These are phyloP conservation scores for Panicum virgatum DNA, from an alignment of 202 grass and related monocot species.

Conservation along the genomic window DNA sequence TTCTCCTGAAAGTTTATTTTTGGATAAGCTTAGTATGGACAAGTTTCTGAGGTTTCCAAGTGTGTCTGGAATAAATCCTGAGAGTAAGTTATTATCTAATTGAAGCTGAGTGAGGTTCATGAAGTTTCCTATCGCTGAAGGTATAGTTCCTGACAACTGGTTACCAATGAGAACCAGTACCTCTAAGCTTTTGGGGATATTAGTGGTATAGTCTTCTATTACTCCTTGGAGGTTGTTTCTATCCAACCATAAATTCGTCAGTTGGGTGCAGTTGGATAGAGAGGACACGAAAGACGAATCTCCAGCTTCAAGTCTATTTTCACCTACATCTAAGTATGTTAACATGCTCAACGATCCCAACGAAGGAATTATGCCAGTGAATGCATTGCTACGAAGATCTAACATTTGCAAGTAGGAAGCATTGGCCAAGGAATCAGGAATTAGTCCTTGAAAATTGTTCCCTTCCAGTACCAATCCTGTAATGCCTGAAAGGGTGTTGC, in stretches of 20 bases:
- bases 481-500: not conserved
- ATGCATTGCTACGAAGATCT: not conserved
- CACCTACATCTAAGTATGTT: not conserved
- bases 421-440: not conserved
- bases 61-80: not conserved
- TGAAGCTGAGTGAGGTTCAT: not conserved
- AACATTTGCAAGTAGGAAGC: not conserved
- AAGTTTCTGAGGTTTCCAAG: slow-evolving; percentile 15
- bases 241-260: not conserved
- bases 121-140: slow-evolving; percentile 5
- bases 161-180: not conserved
- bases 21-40: slow-evolving; percentile 11
- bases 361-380: not conserved
- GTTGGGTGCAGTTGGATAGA: not conserved
- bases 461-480: not conserved
- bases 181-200: not conserved
- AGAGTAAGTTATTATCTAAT: not conserved
- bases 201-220: not conserved
- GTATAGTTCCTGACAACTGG: slow-evolving; percentile 14
- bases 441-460: not conserved
- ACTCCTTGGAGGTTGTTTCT: not conserved
- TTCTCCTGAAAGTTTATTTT: slow-evolving; percentile 33
- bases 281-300: slow-evolving; percentile 1
- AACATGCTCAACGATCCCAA: not conserved
- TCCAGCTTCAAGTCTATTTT: not conserved